phyloP scores from a whole-genome alignment of 176 grass and related monocot genomes.

The Aegilops sharonensis region DNA sequence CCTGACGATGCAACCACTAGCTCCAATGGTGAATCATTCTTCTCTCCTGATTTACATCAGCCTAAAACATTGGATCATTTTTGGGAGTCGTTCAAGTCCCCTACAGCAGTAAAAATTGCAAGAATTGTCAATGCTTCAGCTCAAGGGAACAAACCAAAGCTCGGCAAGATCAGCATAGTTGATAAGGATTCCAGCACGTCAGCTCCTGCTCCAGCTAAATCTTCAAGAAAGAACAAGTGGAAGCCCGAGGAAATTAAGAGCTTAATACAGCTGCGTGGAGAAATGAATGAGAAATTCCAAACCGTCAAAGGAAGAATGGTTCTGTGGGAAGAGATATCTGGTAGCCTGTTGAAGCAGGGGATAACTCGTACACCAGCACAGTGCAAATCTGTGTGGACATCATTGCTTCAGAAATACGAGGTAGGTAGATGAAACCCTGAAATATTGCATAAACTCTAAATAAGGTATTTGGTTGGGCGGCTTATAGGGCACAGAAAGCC shows the following conservation, averaged over 20 bases:
- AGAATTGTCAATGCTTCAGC: slow-evolving; percentile 46
- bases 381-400: slow-evolving; percentile 96
- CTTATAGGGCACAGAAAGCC: not conserved
- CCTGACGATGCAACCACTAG: slow-evolving; percentile 47
- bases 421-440: slow-evolving; percentile 49
- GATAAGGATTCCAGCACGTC: slow-evolving; percentile 26
- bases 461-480: not conserved
- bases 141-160: slow-evolving; percentile 48
- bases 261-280: slow-evolving; percentile 72
- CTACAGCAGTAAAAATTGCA: slow-evolving; percentile 53
- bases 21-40: slow-evolving; percentile 45
- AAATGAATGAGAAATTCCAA: slow-evolving; percentile 81
- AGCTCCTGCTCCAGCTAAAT: slow-evolving; percentile 45
- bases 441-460: not conserved
- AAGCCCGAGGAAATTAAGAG: slow-evolving; percentile 88
- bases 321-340: slow-evolving; percentile 92
- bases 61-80: slow-evolving; percentile 62
- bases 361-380: slow-evolving; percentile 68
- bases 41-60: slow-evolving; percentile 54
- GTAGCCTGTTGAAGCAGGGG: slow-evolving; percentile 61
- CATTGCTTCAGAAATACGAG: slow-evolving; percentile 96
- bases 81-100: slow-evolving; percentile 61
- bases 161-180: slow-evolving; percentile 40
- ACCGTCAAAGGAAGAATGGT: slow-evolving; percentile 86
- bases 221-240: slow-evolving; percentile 82